Percentiles rank a stretch among this genome's conserved stretches.
Conservation (phyloP, 306 rosid genomes). For the barrel medic (Medicago truncatula) region MtrunA17r5.0-ANR NC_053049.1:12456001-12456500, state of each 20-base stretch:
- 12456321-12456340: background rate
- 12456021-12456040: conserved; percentile 94
- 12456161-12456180: background rate
- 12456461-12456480: conserved; percentile 86
- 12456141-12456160: conserved; percentile 28
- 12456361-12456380: background rate
- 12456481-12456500: conserved; percentile 77
- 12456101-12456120: conserved; percentile 84
- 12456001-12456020: conserved; percentile 96
- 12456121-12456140: conserved; percentile 12
- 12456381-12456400: too few relatives aligned
- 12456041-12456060: conserved; percentile 99
- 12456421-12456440: conserved; percentile 36
- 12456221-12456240: background rate
- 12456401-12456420: background rate
- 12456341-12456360: background rate
- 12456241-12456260: background rate
- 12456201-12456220: background rate
- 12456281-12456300: background rate
- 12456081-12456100: conserved; percentile 86
- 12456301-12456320: background rate
- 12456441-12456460: conserved; percentile 99
- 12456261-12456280: background rate
- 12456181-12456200: background rate
- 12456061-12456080: conserved; percentile 76